Conservation (phyloP, 1,284 basidiomycete species). For the Ceratobasidium sp. region DNA sequence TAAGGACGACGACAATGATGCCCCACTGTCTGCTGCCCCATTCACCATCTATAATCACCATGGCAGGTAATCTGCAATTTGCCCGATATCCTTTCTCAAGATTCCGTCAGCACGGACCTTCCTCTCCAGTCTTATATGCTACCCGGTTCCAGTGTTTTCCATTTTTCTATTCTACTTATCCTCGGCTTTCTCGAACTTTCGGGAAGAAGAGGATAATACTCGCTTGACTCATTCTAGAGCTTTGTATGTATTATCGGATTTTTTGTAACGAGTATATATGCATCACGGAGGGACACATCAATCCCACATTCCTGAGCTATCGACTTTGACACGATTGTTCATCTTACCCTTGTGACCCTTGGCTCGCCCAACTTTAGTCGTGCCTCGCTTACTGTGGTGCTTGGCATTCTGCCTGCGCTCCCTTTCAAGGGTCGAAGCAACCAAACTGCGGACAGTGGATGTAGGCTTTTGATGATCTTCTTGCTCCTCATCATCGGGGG, state of each 20-base stretch:
- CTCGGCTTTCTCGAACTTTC: conserved; percentile 1
- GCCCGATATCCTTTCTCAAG: not conserved
- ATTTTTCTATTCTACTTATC: not conserved
- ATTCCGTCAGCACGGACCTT: not conserved
- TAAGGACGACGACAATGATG: not conserved
- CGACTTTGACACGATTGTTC: conserved; percentile 71
- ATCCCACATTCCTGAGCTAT: conserved; percentile 52
- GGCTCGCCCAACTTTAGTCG: conserved; percentile 72
- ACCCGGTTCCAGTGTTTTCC: not conserved
- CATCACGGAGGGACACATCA: not conserved
- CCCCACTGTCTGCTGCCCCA: conserved; percentile 30
- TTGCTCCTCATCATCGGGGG: not conserved
- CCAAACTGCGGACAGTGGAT: conserved; percentile 49
- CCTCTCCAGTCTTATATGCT: not conserved
- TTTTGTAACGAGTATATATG: conserved; percentile 2
- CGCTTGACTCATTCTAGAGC: conserved; percentile 7
- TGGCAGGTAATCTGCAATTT: not conserved
- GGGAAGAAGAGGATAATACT: conserved; percentile 10
- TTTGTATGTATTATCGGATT: not conserved
- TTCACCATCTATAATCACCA: not conserved
- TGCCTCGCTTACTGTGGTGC: conserved; percentile 75
- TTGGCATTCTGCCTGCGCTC: conserved; percentile 73
- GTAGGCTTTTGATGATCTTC: conserved; percentile 9
- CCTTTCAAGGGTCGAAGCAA: conserved; percentile 71
- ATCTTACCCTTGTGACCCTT: conserved; percentile 88